Evolutionary conservation across 1,284 basidiomycete species (phyloP), one percentile per base, ranked within the genome.

Genomic region (Boletus mariae): DNA sequence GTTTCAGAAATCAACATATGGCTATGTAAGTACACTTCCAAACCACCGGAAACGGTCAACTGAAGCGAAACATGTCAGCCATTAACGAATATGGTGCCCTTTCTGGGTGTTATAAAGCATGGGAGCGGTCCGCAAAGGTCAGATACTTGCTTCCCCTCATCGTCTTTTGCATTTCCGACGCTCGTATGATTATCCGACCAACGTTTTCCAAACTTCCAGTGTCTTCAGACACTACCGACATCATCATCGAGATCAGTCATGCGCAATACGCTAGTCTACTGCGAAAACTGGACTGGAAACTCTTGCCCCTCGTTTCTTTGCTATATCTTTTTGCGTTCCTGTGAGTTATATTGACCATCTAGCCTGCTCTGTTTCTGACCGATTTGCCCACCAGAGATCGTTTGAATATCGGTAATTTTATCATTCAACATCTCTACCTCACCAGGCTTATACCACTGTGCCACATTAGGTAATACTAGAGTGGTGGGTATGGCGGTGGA

Each of bases 251-350:
- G 29, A 44, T 64, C 34, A 60, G 62, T 9, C 65, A 69, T 38
- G 57, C 44, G 15, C 71, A 74, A 49, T 66, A 62, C 32, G 57
- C 61, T 13, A 71, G 61, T 47, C 61, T 80, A 11, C 60, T 80
- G 52, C 69, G 76, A 48, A 82, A 80, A 61, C 64, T 81, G 38
- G 80, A 83, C 52, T 58, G 68, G 49, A 73, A 80, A 57, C 58
- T 83, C 5, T 58, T 82, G 29, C 80, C 80, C 3, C 71, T 79
- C 29, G 71, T 82, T 32, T 75, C 78, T 7, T 59, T 84, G 25
- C 69, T 87, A 12, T 85, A 84, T 63, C 73, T 86, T 42, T 73
- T 80, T 51, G 78, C 75, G 2, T 82, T 80, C 61, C 60, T 80
- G 79, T 82, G 58, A 65, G 79, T 67, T 17, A 25, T 29, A 1